A percentile compares a stretch with the other conserved stretches of the same genome.
These are phyloP conservation scores for Tephrocybe sp. DNA, from an alignment of 768 basidiomycete species.

Conservation along the genomic window DNA sequence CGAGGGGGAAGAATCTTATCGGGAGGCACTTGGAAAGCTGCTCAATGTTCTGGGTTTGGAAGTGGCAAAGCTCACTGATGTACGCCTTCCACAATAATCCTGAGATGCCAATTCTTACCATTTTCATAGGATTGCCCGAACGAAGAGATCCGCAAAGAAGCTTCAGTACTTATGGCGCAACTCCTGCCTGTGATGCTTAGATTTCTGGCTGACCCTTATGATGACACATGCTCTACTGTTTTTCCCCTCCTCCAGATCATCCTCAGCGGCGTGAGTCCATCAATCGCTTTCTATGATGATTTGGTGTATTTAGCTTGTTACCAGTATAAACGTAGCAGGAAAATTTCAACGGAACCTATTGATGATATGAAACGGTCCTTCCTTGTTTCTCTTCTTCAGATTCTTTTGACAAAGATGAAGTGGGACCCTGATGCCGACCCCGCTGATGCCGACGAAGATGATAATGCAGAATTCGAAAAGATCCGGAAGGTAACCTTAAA, in stretches of 20 bases:
- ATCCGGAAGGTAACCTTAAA: slow-evolving; percentile 72
- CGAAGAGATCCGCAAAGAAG: slow-evolving; percentile 64
- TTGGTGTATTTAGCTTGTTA: neutral
- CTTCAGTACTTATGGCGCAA: slow-evolving; percentile 60
- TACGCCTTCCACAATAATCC: slow-evolving; percentile 33
- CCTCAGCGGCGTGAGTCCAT: slow-evolving; percentile 67
- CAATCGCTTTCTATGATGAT: neutral
- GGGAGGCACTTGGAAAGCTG: slow-evolving; percentile 85
- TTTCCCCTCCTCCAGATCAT: slow-evolving; percentile 79
- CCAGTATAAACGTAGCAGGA: slow-evolving; percentile 79
- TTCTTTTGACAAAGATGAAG: slow-evolving; percentile 84
- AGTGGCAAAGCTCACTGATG: slow-evolving; percentile 81
- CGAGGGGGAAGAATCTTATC: slow-evolving; percentile 85
- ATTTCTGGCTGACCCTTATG: slow-evolving; percentile 88
- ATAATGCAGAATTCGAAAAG: slow-evolving; percentile 76
- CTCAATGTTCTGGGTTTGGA: slow-evolving; percentile 83
- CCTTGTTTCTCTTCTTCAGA: slow-evolving; percentile 72
- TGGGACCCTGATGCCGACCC: slow-evolving; percentile 84
- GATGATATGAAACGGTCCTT: slow-evolving; percentile 74
- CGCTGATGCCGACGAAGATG: slow-evolving; percentile 87
- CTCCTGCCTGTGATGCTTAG: slow-evolving; percentile 80
- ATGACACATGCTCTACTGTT: slow-evolving; percentile 85
- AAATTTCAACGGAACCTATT: slow-evolving; percentile 58
- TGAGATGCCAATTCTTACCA: neutral
- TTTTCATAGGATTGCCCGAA: slow-evolving; percentile 54